Evolutionary conservation across 1,284 basidiomycete species (phyloP).

Genomic region (Exobasidium rhododendri): DNA sequence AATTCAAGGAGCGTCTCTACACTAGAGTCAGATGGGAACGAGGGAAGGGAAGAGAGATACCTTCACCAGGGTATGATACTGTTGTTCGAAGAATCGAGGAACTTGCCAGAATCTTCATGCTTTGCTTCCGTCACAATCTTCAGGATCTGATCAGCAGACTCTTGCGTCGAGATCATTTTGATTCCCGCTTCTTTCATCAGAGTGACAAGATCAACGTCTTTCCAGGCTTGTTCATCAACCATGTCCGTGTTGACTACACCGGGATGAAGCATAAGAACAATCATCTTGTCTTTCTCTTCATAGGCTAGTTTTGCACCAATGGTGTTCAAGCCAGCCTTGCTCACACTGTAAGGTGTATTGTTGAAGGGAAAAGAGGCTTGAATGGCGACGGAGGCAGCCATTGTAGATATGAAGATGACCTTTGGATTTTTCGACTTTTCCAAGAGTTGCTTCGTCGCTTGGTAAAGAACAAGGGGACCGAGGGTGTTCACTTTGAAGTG

Average conservation of each 20-base stretch:
- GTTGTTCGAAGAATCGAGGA: background rate
- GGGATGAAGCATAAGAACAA: background rate
- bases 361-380: background rate
- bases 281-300: conserved; percentile 3
- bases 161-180: background rate
- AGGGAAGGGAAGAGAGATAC: no score
- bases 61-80: background rate
- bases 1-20: no score
- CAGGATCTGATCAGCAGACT: background rate
- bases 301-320: background rate
- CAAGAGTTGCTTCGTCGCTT: background rate
- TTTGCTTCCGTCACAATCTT: background rate
- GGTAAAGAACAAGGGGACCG: background rate
- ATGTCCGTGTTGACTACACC: conserved; percentile 2
- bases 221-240: background rate
- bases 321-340: background rate
- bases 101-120: background rate
- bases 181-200: background rate
- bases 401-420: conserved; percentile 3
- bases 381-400: background rate
- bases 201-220: background rate
- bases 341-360: background rate
- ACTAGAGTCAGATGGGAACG: no score
- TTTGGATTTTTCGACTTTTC: background rate
- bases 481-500: background rate